Conservation (phyloP, 176 grass and related monocot genomes). For the Juncus effusus region DNA sequence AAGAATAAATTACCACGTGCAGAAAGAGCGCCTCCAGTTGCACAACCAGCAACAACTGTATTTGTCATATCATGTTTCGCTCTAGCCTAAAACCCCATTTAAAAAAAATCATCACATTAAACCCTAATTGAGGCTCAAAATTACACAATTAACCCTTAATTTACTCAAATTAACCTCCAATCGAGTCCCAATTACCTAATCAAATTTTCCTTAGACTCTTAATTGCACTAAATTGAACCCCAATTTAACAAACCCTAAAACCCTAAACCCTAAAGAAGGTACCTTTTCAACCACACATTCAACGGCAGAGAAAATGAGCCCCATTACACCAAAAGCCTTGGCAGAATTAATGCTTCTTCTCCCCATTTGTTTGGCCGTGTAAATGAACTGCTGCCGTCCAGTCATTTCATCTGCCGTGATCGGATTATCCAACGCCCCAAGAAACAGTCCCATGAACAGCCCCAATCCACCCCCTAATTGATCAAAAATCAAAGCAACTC, state of each 20-base stretch:
- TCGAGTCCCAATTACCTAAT: no score
- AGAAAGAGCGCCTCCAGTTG: slow-evolving; percentile 81
- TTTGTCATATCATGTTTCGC: slow-evolving; percentile 95
- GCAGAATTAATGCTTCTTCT: slow-evolving; percentile 72
- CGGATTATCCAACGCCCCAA: slow-evolving; percentile 91
- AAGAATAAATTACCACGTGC: slow-evolving; percentile 53
- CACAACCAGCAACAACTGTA: slow-evolving; percentile 77
- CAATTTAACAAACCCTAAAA: no score
- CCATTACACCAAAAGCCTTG: slow-evolving; percentile 93
- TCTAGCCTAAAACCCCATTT: slow-evolving; percentile 47
- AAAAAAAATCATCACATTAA: slow-evolving; percentile 7
- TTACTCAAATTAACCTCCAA: slow-evolving; percentile 2
- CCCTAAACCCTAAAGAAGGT: slow-evolving; percentile 11
- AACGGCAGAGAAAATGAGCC: slow-evolving; percentile 80
- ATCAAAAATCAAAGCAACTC: slow-evolving; percentile 3
- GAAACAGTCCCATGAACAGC: slow-evolving; percentile 77
- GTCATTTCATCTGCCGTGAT: slow-evolving; percentile 65
- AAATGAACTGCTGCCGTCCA: slow-evolving; percentile 72
- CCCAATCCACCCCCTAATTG: slow-evolving; percentile 82
- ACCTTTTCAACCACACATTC: slow-evolving; percentile 92
- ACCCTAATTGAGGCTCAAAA: not conserved
- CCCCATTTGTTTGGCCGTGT: slow-evolving; percentile 85
- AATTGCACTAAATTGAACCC: no score
- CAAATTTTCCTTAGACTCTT: no score
- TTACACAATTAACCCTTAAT: not conserved